Evolutionary conservation across 345 rosid species (phyloP).

Genomic region (Bruguiera gymnorhiza): DNA sequence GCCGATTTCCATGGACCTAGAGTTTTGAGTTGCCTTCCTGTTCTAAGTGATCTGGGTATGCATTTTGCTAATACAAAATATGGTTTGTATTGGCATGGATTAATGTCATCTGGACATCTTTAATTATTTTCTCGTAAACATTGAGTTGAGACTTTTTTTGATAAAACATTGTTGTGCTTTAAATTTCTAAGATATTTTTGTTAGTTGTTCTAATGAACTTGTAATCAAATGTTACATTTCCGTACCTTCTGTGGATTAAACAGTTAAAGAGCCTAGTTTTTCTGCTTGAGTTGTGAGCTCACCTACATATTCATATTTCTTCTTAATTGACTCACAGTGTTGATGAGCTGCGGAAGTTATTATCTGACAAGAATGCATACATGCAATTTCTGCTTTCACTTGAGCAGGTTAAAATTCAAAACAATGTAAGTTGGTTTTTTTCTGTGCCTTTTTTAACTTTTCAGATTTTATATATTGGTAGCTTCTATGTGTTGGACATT

Average conservation of each 20-base stretch:
- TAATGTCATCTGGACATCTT: not conserved
- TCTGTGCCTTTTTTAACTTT: not conserved
- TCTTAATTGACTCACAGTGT: constrained; percentile 32
- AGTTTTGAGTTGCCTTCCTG: not conserved
- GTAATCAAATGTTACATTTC: too few relatives aligned
- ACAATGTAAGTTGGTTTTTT: constrained; percentile 53
- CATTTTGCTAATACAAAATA: not conserved
- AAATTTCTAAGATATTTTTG: too few relatives aligned
- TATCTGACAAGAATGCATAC: constrained; percentile 80
- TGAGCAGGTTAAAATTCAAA: constrained; percentile 84
- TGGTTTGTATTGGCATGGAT: not conserved
- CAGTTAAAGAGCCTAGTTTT: too few relatives aligned
- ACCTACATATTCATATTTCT: not conserved
- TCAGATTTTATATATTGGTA: not conserved
- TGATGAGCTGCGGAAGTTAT: constrained; percentile 80
- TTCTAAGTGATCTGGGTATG: not conserved
- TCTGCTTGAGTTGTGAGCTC: not conserved
- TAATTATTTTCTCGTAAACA: not conserved
- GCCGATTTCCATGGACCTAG: not conserved
- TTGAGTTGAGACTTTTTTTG: not conserved
- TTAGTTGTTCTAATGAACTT: too few relatives aligned
- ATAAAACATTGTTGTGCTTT: not conserved
- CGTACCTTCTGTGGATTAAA: not conserved
- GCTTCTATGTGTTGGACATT: not conserved
- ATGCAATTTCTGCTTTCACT: constrained; percentile 67